Conservation (phyloP, 176 grass and related monocot genomes). For the Pontederia paniculata region DNA sequence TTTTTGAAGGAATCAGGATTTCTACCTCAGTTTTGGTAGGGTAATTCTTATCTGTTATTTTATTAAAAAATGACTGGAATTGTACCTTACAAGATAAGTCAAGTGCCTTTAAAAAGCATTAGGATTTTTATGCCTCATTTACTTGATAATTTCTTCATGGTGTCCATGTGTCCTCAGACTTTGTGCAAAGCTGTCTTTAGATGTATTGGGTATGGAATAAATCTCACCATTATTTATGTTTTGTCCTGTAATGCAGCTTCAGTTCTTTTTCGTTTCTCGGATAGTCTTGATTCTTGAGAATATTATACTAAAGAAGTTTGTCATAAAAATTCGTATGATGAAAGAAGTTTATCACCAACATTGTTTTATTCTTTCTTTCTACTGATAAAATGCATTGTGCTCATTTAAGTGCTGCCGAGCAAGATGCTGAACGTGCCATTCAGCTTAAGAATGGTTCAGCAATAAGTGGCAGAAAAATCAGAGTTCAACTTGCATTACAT, state of each 20-base stretch:
- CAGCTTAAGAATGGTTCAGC: slow-evolving; percentile 62
- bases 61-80: too few relatives aligned
- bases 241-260: too few relatives aligned
- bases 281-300: too few relatives aligned
- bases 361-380: not conserved
- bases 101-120: too few relatives aligned
- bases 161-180: not conserved
- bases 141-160: too few relatives aligned
- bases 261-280: too few relatives aligned
- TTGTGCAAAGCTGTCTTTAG: not conserved
- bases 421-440: slow-evolving; percentile 77
- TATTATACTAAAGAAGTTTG: not conserved
- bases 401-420: slow-evolving; percentile 50
- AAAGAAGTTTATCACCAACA: not conserved
- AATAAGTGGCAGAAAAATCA: slow-evolving; percentile 77
- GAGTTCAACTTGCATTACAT: slow-evolving; percentile 68
- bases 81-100: too few relatives aligned
- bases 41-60: too few relatives aligned
- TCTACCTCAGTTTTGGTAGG: too few relatives aligned
- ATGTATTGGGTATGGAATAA: not conserved
- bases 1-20: too few relatives aligned
- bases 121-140: too few relatives aligned
- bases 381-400: slow-evolving; percentile 15
- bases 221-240: not conserved
- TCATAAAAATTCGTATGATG: not conserved